phyloP scores from a whole-genome alignment of 352 stramenopile species.

The Phytophthora pluvialis region DNA sequence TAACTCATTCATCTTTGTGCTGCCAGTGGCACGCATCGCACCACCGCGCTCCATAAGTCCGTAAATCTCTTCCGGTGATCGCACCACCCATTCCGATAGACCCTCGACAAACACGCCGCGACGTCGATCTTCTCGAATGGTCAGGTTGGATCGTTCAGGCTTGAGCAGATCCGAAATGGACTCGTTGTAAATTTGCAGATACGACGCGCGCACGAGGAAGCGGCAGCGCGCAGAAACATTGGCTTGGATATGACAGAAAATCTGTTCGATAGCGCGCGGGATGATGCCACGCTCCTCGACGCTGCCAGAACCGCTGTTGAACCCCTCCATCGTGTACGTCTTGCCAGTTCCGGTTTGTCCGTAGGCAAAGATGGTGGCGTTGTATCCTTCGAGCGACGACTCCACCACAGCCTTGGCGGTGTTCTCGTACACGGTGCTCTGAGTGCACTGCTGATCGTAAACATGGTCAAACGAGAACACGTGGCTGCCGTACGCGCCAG shows the following conservation, averaged over 20 bases:
- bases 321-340: slow-evolving; percentile 98
- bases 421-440: slow-evolving; percentile 94
- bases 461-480: slow-evolving; percentile 95
- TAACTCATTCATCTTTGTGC: slow-evolving; percentile 92
- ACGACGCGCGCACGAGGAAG: slow-evolving; percentile 93
- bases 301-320: slow-evolving; percentile 85
- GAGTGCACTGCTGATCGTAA: slow-evolving; percentile 92
- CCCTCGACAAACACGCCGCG: slow-evolving; percentile 94
- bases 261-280: slow-evolving; percentile 97
- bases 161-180: slow-evolving; percentile 95
- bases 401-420: slow-evolving; percentile 93
- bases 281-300: slow-evolving; percentile 97
- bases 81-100: slow-evolving; percentile 95
- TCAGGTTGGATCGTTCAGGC: slow-evolving; percentile 90
- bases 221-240: slow-evolving; percentile 85
- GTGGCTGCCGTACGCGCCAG: slow-evolving; percentile 84
- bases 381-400: slow-evolving; percentile 92
- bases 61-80: slow-evolving; percentile 93
- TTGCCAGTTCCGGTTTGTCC: slow-evolving; percentile 93
- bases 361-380: slow-evolving; percentile 93
- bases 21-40: slow-evolving; percentile 80
- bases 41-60: slow-evolving; percentile 93
- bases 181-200: slow-evolving; percentile 97
- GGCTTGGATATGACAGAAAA: slow-evolving; percentile 92
- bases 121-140: slow-evolving; percentile 94